Evolutionary conservation across 306 rosid genomes (phyloP).

Genomic region (Cicer judaicum): DNA sequence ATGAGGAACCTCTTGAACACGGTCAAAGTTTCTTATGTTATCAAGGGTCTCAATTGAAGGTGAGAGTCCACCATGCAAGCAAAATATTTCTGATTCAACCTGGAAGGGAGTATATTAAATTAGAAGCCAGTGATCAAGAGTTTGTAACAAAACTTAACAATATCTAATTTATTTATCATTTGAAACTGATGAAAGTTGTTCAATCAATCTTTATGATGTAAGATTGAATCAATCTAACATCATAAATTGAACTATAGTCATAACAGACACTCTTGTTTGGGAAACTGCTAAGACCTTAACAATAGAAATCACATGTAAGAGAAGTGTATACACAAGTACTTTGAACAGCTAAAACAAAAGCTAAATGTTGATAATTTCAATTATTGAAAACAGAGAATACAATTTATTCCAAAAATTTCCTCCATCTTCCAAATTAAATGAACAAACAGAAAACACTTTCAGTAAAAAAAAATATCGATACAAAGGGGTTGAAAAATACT

Average conservation of each 20-base stretch:
- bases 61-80: conserved; percentile 96
- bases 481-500: conserved; percentile 47
- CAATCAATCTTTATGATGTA: conserved; percentile 23
- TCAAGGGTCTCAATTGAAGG: conserved; percentile 99
- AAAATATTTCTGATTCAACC: conserved; percentile 99
- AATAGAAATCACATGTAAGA: not conserved
- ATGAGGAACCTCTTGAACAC: conserved; percentile 99
- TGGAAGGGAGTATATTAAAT: conserved; percentile 45
- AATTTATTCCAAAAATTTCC: not conserved
- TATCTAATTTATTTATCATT: conserved; percentile 25
- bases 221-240: conserved; percentile 28
- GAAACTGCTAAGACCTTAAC: not conserved
- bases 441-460: conserved; percentile 3
- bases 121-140: conserved; percentile 30
- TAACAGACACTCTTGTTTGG: conserved; percentile 27
- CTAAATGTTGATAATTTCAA: conserved; percentile 1
- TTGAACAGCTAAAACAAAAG: conserved; percentile 8
- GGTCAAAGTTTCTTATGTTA: conserved; percentile 91
- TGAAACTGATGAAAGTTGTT: conserved; percentile 27
- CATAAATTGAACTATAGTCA: conserved; percentile 24
- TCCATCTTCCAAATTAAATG: conserved; percentile 9
- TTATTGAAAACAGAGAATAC: conserved; percentile 22
- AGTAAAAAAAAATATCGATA: conserved; percentile 13
- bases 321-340: not conserved
- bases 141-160: conserved; percentile 26